Base-by-base conservation (phyloP, 1,139 yeast species). In the Magnusiomyces paraingens region DNA sequence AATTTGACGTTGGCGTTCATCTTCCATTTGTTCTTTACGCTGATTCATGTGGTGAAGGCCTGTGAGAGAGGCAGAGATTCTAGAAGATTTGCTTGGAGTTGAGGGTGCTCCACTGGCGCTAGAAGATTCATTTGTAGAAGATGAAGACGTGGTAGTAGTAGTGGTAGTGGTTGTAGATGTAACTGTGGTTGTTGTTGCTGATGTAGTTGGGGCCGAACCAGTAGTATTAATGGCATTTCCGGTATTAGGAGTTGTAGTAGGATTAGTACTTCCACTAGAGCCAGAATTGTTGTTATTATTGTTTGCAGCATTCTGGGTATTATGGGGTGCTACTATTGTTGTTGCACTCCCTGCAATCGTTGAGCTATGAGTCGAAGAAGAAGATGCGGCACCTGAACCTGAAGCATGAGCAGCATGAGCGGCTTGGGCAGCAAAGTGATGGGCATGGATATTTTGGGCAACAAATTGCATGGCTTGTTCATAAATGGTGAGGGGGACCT, bases 1-100 rank as follows among this genome's bases (percentile, higher is more conserved):
- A 73, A 82, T 82, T 67, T 84, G 77, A 65, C 89, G 82, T 65
- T 85, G 93, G 60, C 84, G 87, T 68, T 84, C 87, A 57, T 82
- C 81, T 61, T 86, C 89, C 62, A 88, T 89, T 65, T 84, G 91
- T 59, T 86, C 89, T 22, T 47, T 47, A 2, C 32, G 32, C 20
- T 47, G 50, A 21, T 47, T 47, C 36, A 47, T 38, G 35, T 47
- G 41, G 8, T 38, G 43, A 36, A 36, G 15, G 21, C 43, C 50
- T 6, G 50, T n/a, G 15, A 32, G 35, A 14, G 43, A n/a, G 12
- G 38, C 21, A 29, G 47, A 35, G 20, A 44, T 17, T 11, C n/a
- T 11, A 5, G 43, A 41, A 5, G 50, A 38, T 38, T 38, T 47
- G 32, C 18, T 21, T 20, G 50, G 50, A 14, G 50, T 47, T 1